Percentiles rank a stretch among this genome's conserved stretches.
Conservation (phyloP, 2,329 filamentous ascomycete genomes). For the Aspergillus pseudoterreus region DNA sequence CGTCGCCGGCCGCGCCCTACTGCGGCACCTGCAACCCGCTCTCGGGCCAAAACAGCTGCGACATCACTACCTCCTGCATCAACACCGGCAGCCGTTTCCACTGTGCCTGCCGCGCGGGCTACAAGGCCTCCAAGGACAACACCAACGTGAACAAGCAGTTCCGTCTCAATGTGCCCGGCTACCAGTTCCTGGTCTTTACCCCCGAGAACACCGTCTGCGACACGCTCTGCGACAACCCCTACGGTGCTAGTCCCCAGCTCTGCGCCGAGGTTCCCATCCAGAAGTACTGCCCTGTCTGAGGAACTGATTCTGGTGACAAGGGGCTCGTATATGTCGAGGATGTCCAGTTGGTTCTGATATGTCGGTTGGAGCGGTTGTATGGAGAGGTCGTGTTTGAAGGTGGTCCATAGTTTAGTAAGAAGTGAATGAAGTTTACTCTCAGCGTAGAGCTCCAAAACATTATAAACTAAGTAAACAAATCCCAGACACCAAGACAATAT, state of each 20-base stretch:
- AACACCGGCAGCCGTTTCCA: slow-evolving; percentile 39
- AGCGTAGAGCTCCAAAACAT: not conserved
- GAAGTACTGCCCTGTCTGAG: slow-evolving; percentile 21
- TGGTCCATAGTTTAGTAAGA: not conserved
- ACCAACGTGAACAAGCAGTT: slow-evolving; percentile 31
- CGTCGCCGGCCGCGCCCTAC: slow-evolving; percentile 16
- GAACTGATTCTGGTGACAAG: not conserved
- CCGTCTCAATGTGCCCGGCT: slow-evolving; percentile 36
- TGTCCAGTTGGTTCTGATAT: not conserved
- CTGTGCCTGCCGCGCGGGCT: slow-evolving; percentile 41
- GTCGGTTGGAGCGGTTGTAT: not conserved
- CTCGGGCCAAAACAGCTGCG: slow-evolving; percentile 38
- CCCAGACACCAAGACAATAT: slow-evolving; percentile 1
- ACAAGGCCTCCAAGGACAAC: slow-evolving; percentile 33
- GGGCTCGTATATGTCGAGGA: slow-evolving; percentile 2
- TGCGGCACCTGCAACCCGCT: slow-evolving; percentile 40
- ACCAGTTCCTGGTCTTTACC: slow-evolving; percentile 38
- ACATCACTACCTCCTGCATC: slow-evolving; percentile 44
- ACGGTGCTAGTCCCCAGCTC: slow-evolving; percentile 25
- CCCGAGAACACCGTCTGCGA: slow-evolving; percentile 34
- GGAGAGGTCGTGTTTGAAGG: no score
- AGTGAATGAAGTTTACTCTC: not conserved
- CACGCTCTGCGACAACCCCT: slow-evolving; percentile 33
- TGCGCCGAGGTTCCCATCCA: slow-evolving; percentile 34
- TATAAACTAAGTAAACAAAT: not conserved